Evolutionary conservation across 768 basidiomycete species (phyloP), one percentile per base, ranked within the genome.

Genomic region (Phlebiopsis gigantea): DNA sequence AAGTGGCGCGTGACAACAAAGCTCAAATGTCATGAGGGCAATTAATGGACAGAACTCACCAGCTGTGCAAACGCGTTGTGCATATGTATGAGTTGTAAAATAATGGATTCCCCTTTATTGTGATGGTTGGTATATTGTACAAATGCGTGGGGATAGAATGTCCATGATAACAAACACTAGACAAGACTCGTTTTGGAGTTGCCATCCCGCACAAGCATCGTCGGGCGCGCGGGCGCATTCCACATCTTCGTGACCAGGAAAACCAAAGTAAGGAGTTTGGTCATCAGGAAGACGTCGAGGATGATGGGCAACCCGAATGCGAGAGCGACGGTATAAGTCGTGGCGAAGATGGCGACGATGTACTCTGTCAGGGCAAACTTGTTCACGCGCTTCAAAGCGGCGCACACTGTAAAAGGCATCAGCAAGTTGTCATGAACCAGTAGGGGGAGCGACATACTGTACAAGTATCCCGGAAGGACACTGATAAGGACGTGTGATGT

Each of bases 231-330:
- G 28, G 28, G 17, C 15, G 17, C 28, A 6, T 26, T 4, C 46
- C 46, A 47, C 25, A 26, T 26, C 25, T 26, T 24, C 25, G 10
- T 22, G 22, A 26, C 26, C 22, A 26, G 26, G 25, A 39, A 25
- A 24, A 26, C 19, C 28, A 57, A 34, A 12, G 28, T 28, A 39
- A n/a, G 21, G 22, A 57, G 19, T 21, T 46, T 29, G 10, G 29
- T 19, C 56, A 57, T 52, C 5, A 57, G 28, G 48, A 57, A 22
- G 50, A 57, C 22, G 49, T 57, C 56, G 42, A 43, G 25, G 15
- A 49, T 4, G 19, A 57, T 5, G 21, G 48, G 56, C 14, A 57
- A 42, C 29, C 50, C 56, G 46, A 19, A n/a, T 21, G 42, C 39
- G 6, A 57, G 43, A 4, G 50, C 28, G 17, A 29, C 5, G 8